Conservation (phyloP, 495 filamentous ascomycete species). For the Lepidopterella palustris region DNA sequence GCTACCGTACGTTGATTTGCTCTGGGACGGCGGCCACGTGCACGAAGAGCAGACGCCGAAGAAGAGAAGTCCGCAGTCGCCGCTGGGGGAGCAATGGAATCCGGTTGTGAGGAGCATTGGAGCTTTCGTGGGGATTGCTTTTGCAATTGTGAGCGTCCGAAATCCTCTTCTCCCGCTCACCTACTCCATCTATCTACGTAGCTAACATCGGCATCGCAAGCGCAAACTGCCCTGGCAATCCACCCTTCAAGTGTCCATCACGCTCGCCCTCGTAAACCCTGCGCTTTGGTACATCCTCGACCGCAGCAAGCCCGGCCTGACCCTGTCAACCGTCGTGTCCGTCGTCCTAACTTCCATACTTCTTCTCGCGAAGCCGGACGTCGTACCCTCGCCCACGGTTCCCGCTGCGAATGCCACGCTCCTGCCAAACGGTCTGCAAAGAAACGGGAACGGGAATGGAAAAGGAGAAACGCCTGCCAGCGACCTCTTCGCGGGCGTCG, state of each 20-base stretch:
- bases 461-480: neutral
- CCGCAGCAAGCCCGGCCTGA: constrained; percentile 75
- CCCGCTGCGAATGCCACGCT: constrained; percentile 16
- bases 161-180: neutral
- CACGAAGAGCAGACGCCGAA: constrained; percentile 3
- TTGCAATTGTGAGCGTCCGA: constrained; percentile 70
- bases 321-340: constrained; percentile 66
- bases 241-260: constrained; percentile 83
- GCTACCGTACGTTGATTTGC: constrained; percentile 75
- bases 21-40: constrained; percentile 43
- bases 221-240: constrained; percentile 88
- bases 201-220: constrained; percentile 38
- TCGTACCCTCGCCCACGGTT: constrained; percentile 60
- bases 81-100: constrained; percentile 62
- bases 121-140: constrained; percentile 91
- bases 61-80: constrained; percentile 24
- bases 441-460: neutral
- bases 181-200: neutral
- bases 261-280: constrained; percentile 86
- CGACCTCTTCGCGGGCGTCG: constrained; percentile 44
- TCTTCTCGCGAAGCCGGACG: constrained; percentile 62
- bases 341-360: constrained; percentile 65
- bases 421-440: constrained; percentile 5
- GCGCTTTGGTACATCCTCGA: constrained; percentile 95
- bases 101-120: constrained; percentile 80